Base-by-base conservation (phyloP, 2,329 filamentous ascomycete species). In the Beauveria australis region DNA sequence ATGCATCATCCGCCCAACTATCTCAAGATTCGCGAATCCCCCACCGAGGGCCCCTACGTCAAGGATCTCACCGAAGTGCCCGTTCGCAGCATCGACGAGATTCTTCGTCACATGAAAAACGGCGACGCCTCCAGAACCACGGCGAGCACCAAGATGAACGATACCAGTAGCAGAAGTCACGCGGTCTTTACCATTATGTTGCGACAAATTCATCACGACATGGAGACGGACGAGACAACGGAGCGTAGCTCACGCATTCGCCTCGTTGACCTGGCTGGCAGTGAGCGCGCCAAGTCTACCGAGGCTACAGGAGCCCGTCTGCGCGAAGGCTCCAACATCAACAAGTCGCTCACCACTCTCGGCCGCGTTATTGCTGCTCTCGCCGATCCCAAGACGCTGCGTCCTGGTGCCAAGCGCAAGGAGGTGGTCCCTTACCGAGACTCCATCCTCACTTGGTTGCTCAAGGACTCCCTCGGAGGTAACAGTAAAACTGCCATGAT, bases 401-500 rank as follows among this genome's bases (percentile, higher is more conserved):
- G 79, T 43, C 57, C 57, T 4, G 73, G 75, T 61, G 78, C 82
- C 61, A 89, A 89, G 70, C 70, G 78, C 59, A 78, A 79, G 64
- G 84, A 83, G 65, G 84, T 92, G 30, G 84, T 99, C 3, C 94
- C 94, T 5, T 99, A 97, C 74, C 88, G 94, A 65, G 94, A 99
- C 75, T 96, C 91, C 1, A 87, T 88, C 66, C 75, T 88, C 56
- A 88, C 85, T 1, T 88, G 93, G 93, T 82, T 99, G 4, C 81
- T 99, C 65, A 97, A 97, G 73, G 94, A 99, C 74, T 95, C 90
- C 1, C 80, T 99, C 0, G 94, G 94, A 14, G 94, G 94, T 60
- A 99, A 99, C 80, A 93, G 88, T 70, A 99, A 97, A 76, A 99
- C 94, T 10, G 94, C 94, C 64, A 99, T 99, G 94, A 97, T 99